Base-by-base conservation (phyloP, 306 rosid species). In the Prunus mongolica region DNA sequence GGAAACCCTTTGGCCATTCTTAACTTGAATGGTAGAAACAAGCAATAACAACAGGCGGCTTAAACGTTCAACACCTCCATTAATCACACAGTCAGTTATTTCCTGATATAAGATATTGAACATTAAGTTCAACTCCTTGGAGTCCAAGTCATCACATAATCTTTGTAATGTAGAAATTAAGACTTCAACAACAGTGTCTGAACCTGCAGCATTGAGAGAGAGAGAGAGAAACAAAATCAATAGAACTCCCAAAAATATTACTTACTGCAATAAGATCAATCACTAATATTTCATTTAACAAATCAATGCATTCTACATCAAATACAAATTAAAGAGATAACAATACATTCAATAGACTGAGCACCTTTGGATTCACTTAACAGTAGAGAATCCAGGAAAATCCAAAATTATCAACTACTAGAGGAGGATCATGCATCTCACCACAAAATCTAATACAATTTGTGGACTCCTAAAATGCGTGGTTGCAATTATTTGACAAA, bases 81-180 rank as follows among this genome's bases (percentile, higher is more conserved):
- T 81, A 69, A 71, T 75, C 55, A 81, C 60, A 45, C 82, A 88
- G 73, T 66, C 80, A 20, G 19, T 71, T 54, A 84, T 85, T 84
- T 89, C 87, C 83, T 65, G 78, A 75, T 81, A 82, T 68, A 94
- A 79, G 86, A 86, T 82, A 79, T 76, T 79, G 89, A 90, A 87
- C 78, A 90, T 78, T 84, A 92, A 69, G 80, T 73, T 79, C 86
- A 94, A 81, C 80, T 92, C 95, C 71, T 85, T 47, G 62, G 89
- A 74, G 69, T 94, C 93, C 74, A 89, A 89, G 25, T 78, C 86
- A 79, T 89, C 87, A 1, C 96, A 90, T 79, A 94, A 82, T 57
- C 89, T 82, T 82, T 81, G 75, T 32, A 91, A 88, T 22, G 81
- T 78, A 3, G 83, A 81, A 77, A 76, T 85, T 61, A 90, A 56